Conservation (phyloP, 2,329 filamentous ascomycete species). For the Neopestalotiopsis sp. region DNA sequence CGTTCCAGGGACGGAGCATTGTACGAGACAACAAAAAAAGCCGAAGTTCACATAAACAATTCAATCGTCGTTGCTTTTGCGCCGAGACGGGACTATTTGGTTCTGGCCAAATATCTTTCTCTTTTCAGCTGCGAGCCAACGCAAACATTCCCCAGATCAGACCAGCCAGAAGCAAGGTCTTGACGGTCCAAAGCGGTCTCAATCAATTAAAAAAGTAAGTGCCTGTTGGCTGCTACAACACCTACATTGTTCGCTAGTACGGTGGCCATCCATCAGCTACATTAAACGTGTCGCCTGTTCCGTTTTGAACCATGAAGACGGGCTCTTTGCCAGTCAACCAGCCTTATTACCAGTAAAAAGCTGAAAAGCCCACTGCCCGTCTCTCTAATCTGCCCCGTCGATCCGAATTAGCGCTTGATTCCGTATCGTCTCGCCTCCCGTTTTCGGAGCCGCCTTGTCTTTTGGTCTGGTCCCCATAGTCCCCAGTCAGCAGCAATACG, state of each 20-base stretch:
- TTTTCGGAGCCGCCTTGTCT: constrained; percentile 37
- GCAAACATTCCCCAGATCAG: background rate
- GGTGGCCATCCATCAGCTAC: too few species aligned
- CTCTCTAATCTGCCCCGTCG: constrained; percentile 13
- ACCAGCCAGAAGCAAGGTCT: background rate
- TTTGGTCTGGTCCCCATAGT: background rate
- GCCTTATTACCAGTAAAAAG: background rate
- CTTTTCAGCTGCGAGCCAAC: background rate
- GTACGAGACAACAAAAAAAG: background rate
- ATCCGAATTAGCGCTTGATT: constrained; percentile 8
- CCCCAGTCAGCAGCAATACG: constrained; percentile 6
- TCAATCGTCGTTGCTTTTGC: background rate
- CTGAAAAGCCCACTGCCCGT: background rate
- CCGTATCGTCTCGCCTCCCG: constrained; percentile 26
- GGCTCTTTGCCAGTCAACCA: background rate
- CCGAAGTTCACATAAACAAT: background rate
- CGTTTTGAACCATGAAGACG: background rate
- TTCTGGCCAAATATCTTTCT: background rate
- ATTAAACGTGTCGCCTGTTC: too few species aligned
- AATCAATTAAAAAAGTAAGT: background rate
- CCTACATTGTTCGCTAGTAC: too few species aligned
- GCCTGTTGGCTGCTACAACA: too few species aligned
- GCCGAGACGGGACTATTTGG: background rate
- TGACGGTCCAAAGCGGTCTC: background rate
- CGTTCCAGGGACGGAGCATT: background rate